Percentiles rank a stretch among this genome's conserved stretches.
phyloP scores from a whole-genome alignment of 2,329 filamentous ascomycete genomes.

The Colletotrichum endophyticum region DNA sequence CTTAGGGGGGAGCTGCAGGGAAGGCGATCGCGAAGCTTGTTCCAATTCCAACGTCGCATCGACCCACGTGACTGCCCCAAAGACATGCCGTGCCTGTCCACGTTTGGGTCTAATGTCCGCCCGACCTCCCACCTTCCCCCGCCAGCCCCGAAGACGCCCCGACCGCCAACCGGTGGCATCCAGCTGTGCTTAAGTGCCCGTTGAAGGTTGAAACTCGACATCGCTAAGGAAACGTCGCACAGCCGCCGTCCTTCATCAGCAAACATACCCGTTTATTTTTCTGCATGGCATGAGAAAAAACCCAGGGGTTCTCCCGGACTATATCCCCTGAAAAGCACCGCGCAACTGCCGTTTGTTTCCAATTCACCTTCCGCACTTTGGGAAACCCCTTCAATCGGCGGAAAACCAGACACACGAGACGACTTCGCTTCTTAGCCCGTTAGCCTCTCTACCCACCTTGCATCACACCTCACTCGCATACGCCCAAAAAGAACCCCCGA shows the following conservation, averaged over 20 bases:
- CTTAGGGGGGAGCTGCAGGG: neutral
- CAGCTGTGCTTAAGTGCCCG: neutral
- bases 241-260: neutral
- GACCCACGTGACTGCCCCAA: conserved; percentile 15
- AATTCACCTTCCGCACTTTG: neutral
- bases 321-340: neutral
- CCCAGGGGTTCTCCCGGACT: neutral
- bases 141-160: neutral
- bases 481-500: neutral
- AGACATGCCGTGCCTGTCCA: neutral
- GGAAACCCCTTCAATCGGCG: neutral
- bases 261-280: neutral
- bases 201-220: neutral
- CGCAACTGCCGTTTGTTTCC: neutral
- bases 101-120: conserved; percentile 9
- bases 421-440: neutral
- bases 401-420: neutral
- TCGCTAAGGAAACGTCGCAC: neutral
- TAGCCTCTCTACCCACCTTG: neutral
- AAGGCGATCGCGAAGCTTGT: conserved; percentile 5
- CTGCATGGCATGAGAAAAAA: neutral
- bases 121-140: neutral
- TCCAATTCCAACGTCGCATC: conserved; percentile 15
- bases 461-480: neutral
- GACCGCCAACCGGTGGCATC: neutral